Evolutionary conservation across 495 filamentous ascomycete genomes (phyloP).

Genomic region (Annulohypoxylon maeteangense): DNA sequence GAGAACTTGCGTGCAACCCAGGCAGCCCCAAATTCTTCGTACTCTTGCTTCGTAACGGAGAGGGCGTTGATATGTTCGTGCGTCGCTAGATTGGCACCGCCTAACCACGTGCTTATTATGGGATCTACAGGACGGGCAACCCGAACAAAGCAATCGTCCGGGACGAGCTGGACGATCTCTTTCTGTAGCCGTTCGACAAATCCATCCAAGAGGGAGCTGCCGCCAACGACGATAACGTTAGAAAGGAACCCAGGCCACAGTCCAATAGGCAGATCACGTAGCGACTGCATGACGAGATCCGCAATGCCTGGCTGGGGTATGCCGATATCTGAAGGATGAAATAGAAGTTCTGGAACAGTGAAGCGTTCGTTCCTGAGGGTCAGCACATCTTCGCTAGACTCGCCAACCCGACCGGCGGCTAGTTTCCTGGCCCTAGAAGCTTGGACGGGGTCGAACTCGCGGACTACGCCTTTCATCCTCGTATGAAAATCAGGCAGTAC

Average conservation of each 20-base stretch:
- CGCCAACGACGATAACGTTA: slow-evolving; percentile 90
- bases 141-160: slow-evolving; percentile 79
- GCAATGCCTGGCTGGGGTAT: slow-evolving; percentile 85
- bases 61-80: slow-evolving; percentile 71
- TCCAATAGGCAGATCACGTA: slow-evolving; percentile 78
- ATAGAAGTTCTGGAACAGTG: slow-evolving; percentile 87
- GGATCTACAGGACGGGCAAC: slow-evolving; percentile 78
- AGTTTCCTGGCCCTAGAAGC: slow-evolving; percentile 66
- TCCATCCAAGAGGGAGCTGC: slow-evolving; percentile 80
- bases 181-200: slow-evolving; percentile 85
- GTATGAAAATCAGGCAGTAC: slow-evolving; percentile 92
- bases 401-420: slow-evolving; percentile 60
- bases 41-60: slow-evolving; percentile 85
- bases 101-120: slow-evolving; percentile 83
- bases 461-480: slow-evolving; percentile 73
- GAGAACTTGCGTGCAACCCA: slow-evolving; percentile 82
- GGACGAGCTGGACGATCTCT: slow-evolving; percentile 79
- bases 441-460: slow-evolving; percentile 76
- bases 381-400: slow-evolving; percentile 80
- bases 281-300: slow-evolving; percentile 80
- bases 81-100: slow-evolving; percentile 78
- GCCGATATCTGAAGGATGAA: slow-evolving; percentile 86
- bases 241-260: slow-evolving; percentile 82
- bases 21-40: slow-evolving; percentile 82
- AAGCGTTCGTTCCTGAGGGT: slow-evolving; percentile 94